Conservation (phyloP, 2,329 filamentous ascomycete species). For the Stagonosporopsis chrysanthemi region DNA sequence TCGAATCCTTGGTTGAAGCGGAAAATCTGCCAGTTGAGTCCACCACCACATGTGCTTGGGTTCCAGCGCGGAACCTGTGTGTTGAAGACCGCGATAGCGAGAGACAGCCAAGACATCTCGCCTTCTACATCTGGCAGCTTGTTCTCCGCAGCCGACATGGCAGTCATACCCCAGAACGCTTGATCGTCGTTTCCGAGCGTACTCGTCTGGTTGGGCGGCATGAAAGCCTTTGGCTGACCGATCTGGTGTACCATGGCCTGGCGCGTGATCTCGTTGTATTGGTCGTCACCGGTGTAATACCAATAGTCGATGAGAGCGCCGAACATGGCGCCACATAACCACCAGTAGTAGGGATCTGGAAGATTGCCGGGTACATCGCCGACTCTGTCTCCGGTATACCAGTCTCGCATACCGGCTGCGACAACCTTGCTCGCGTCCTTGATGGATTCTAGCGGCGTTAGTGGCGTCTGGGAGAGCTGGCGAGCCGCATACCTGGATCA, state of each 20-base stretch:
- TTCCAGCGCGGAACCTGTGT: constrained; percentile 74
- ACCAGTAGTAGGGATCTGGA: constrained; percentile 52
- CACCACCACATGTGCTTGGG: constrained; percentile 68
- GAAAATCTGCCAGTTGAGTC: constrained; percentile 76
- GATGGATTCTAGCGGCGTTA: constrained; percentile 62
- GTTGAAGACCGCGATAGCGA: constrained; percentile 75
- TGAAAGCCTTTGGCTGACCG: constrained; percentile 72
- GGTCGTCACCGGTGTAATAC: constrained; percentile 48
- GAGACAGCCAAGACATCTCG: constrained; percentile 65
- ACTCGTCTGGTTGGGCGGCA: constrained; percentile 74
- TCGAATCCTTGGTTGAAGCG: constrained; percentile 74
- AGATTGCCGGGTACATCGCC: constrained; percentile 66
- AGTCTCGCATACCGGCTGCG: constrained; percentile 67
- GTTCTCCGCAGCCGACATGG: constrained; percentile 70
- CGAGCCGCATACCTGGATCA: constrained; percentile 25
- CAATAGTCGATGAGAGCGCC: constrained; percentile 47
- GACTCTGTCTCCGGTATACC: constrained; percentile 68
- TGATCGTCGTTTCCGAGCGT: constrained; percentile 74
- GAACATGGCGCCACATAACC: constrained; percentile 51
- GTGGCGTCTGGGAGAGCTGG: constrained; percentile 1
- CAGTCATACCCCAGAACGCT: constrained; percentile 73
- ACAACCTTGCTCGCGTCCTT: constrained; percentile 66
- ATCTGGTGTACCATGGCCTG: constrained; percentile 74
- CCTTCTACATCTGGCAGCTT: constrained; percentile 62
- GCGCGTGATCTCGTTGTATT: constrained; percentile 43